These are phyloP conservation scores for Grammothele lineata DNA, from an alignment of 768 basidiomycete genomes.

Conservation along the genomic window DNA sequence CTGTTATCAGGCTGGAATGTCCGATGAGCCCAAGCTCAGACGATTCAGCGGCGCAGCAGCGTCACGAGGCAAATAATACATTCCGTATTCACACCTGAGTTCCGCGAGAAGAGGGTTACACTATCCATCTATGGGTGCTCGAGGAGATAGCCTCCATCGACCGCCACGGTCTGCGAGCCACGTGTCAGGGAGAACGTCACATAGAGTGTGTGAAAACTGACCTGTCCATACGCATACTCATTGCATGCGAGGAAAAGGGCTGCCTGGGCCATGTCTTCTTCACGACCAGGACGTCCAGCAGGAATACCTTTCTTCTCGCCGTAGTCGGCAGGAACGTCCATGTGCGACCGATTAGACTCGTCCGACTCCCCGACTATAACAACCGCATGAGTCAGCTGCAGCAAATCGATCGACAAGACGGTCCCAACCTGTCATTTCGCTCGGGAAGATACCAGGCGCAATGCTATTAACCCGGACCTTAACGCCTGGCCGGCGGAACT, in stretches of 20 bases:
- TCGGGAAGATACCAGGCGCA: constrained; percentile 32
- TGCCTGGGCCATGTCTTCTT: constrained; percentile 33
- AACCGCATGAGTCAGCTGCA: too few relatives aligned
- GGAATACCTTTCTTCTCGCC: constrained; percentile 33
- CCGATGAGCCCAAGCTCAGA: too few relatives aligned
- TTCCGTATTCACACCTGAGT: too few relatives aligned
- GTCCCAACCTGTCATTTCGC: constrained; percentile 31
- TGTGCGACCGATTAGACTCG: constrained; percentile 29
- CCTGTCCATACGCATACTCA: constrained; percentile 33
- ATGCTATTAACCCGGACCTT: constrained; percentile 35
- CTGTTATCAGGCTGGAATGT: too few relatives aligned
- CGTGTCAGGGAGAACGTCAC: too few relatives aligned
- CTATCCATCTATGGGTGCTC: constrained; percentile 25
- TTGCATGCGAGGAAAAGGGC: constrained; percentile 30
- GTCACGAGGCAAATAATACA: too few relatives aligned
- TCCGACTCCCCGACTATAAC: constrained; percentile 25
- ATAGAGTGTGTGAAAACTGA: too few relatives aligned
- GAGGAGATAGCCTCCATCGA: constrained; percentile 28
- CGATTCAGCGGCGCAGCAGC: too few relatives aligned
- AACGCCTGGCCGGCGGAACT: constrained; percentile 27
- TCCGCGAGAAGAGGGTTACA: too few relatives aligned
- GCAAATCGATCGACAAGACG: too few relatives aligned
- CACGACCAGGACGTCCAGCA: constrained; percentile 30
- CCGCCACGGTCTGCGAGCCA: constrained; percentile 17
- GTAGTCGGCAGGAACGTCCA: constrained; percentile 25